Evolutionary conservation across 2,329 filamentous ascomycete species (phyloP).

Genomic region (Nothophaeocryptopus gaeumannii): DNA sequence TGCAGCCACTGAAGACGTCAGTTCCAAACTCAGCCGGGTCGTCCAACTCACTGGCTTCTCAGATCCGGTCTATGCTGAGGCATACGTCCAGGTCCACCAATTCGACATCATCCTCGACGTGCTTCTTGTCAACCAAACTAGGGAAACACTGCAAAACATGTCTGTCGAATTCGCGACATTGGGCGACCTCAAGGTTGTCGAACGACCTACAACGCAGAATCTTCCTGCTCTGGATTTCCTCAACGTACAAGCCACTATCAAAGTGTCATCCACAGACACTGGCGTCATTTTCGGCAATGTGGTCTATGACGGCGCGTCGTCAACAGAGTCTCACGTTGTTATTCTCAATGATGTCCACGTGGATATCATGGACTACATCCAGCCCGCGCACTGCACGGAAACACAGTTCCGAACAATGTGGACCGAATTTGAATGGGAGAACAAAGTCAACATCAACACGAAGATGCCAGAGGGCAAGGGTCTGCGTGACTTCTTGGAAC

Average conservation of each 20-base stretch:
- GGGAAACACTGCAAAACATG: constrained; percentile 92
- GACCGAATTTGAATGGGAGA: constrained; percentile 99
- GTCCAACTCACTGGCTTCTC: constrained; percentile 98
- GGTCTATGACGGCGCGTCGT: constrained; percentile 90
- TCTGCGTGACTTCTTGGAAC: constrained; percentile 84
- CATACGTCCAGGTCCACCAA: constrained; percentile 97
- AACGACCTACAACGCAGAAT: constrained; percentile 93
- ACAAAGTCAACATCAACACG: constrained; percentile 99
- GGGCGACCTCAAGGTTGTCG: constrained; percentile 95
- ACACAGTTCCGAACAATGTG: constrained; percentile 99
- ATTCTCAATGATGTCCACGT: constrained; percentile 98
- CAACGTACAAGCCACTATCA: constrained; percentile 97
- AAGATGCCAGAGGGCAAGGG: constrained; percentile 72
- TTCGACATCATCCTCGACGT: constrained; percentile 98
- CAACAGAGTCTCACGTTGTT: constrained; percentile 90
- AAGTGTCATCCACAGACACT: constrained; percentile 95
- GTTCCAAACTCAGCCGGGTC: constrained; percentile 90
- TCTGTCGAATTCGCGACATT: constrained; percentile 98
- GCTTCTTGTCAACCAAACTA: constrained; percentile 93
- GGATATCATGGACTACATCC: constrained; percentile 99
- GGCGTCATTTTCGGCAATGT: constrained; percentile 99
- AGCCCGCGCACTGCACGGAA: constrained; percentile 92
- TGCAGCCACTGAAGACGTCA: constrained; percentile 75
- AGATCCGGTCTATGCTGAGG: constrained; percentile 96
- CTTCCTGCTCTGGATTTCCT: constrained; percentile 93